Percentiles rank a stretch among this genome's conserved stretches.
phyloP scores from a whole-genome alignment of 768 basidiomycete species.

The Sporobolomyces pararoseus region DNA sequence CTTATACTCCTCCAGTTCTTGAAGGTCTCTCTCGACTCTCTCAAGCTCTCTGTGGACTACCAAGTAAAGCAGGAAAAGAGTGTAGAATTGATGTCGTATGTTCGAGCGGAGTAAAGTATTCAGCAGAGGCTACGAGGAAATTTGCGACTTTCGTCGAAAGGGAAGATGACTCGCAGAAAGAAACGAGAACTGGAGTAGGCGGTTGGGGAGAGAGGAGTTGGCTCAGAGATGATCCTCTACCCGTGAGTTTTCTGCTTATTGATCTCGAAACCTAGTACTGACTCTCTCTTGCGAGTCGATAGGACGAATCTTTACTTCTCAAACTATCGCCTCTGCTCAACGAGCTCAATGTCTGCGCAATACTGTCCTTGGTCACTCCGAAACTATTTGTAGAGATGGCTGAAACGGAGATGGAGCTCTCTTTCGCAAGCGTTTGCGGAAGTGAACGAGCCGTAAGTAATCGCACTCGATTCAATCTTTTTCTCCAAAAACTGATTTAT shows the following conservation, averaged over 20 bases:
- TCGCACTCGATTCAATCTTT: not conserved
- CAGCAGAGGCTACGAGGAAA: not conserved
- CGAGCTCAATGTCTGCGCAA: not conserved
- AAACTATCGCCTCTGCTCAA: not conserved
- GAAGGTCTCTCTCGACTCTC: not conserved
- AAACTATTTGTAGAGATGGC: not conserved
- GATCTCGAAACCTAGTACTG: not conserved
- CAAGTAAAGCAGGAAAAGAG: not conserved
- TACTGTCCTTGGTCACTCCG: not conserved
- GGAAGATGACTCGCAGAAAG: slow-evolving; percentile 2
- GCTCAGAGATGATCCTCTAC: not conserved
- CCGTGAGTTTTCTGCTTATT: not conserved
- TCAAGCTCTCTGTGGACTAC: not conserved
- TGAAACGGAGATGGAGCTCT: not conserved
- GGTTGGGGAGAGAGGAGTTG: not conserved
- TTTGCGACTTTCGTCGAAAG: not conserved
- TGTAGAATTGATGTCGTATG: not conserved
- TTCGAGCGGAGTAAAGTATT: not conserved
- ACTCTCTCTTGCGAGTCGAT: not conserved
- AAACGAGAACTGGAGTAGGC: not conserved
- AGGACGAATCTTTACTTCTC: not conserved
- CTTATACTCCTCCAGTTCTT: not conserved
- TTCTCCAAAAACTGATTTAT: not conserved
- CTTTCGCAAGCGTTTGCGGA: not conserved
- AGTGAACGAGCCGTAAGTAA: not conserved